These are phyloP conservation scores for Saturnispora hagleri DNA, from an alignment of 805 yeast genomes.

Conservation along the genomic window DNA sequence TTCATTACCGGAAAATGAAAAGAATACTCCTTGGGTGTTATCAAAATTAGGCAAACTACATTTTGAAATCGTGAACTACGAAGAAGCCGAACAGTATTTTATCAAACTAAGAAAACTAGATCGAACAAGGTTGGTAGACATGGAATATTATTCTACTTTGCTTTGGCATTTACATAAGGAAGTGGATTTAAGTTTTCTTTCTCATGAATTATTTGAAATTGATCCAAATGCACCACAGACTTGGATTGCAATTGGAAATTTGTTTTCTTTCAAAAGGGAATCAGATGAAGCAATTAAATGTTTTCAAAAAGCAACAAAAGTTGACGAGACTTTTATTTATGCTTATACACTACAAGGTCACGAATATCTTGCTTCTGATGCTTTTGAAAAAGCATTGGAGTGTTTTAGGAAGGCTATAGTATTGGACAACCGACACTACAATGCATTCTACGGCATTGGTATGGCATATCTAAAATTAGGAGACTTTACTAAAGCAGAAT, in stretches of 20 bases:
- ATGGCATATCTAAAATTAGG: conserved; percentile 87
- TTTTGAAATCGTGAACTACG: conserved; percentile 82
- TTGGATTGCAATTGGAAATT: conserved; percentile 89
- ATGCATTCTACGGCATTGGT: conserved; percentile 93
- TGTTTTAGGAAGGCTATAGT: conserved; percentile 72
- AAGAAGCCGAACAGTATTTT: conserved; percentile 60
- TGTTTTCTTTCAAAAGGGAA: conserved; percentile 73
- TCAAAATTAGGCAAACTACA: conserved; percentile 72
- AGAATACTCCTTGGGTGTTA: conserved; percentile 76
- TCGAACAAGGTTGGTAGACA: conserved; percentile 72
- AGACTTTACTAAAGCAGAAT: conserved; percentile 72
- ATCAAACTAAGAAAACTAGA: conserved; percentile 55
- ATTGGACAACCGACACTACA: conserved; percentile 76
- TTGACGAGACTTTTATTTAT: conserved; percentile 59
- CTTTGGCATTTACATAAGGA: conserved; percentile 89
- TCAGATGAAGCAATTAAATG: conserved; percentile 86
- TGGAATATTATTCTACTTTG: conserved; percentile 85
- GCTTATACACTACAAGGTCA: conserved; percentile 93
- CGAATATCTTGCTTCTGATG: conserved; percentile 80
- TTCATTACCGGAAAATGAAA: conserved; percentile 52
- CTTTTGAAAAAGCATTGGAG: conserved; percentile 79
- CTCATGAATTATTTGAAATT: conserved; percentile 67
- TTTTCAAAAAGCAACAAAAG: conserved; percentile 65
- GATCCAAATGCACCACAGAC: conserved; percentile 63
- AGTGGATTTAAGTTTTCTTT: conserved; percentile 66